These are phyloP conservation scores for Gynostemma pentaphyllum DNA, from an alignment of 306 rosid species.

Conservation along the genomic window DNA sequence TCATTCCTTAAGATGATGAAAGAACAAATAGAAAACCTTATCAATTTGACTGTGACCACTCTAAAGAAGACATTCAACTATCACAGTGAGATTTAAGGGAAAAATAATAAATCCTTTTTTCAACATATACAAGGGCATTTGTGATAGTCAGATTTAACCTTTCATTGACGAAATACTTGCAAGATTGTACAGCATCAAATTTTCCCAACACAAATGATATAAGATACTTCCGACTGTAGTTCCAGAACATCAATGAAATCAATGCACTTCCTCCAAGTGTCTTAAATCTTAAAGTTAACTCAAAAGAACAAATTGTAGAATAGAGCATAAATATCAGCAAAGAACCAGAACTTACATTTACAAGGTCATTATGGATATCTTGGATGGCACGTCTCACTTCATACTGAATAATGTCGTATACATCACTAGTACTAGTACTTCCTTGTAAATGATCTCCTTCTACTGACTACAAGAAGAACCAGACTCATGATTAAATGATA, in stretches of 20 bases:
- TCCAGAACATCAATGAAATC: not conserved
- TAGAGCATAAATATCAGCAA: not conserved
- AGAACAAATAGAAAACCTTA: no score
- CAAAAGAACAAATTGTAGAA: not conserved
- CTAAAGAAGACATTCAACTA: no score
- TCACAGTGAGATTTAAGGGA: no score
- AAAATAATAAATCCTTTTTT: no score
- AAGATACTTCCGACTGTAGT: not conserved
- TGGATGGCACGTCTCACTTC: conserved; percentile 87
- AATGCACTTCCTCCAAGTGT: not conserved
- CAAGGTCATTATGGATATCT: conserved; percentile 76
- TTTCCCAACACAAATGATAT: no score
- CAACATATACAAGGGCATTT: no score
- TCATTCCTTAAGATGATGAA: no score
- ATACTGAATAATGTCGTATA: conserved; percentile 73
- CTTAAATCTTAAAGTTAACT: not conserved
- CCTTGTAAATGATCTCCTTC: conserved; percentile 28
- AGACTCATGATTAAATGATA: not conserved
- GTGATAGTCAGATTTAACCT: no score
- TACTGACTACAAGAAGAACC: conserved; percentile 33
- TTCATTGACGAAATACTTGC: no score
- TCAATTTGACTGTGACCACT: no score
- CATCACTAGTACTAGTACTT: conserved; percentile 25
- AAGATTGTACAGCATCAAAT: no score
- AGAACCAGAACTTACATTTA: conserved; percentile 43